phyloP scores from a whole-genome alignment of 2,329 filamentous ascomycete genomes.

The Cercospora janseana region DNA sequence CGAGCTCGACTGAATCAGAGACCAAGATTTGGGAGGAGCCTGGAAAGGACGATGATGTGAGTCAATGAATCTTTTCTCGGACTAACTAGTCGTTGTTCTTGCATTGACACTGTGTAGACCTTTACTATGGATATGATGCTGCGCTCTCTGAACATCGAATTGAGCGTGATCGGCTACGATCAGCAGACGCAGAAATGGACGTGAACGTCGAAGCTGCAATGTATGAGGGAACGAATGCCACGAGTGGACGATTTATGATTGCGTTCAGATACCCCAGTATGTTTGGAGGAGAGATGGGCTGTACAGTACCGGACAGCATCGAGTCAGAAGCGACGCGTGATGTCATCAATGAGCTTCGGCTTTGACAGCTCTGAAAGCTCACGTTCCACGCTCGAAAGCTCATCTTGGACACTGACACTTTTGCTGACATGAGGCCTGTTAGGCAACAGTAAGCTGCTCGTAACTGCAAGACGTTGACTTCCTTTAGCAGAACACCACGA shows the following conservation, averaged over 20 bases:
- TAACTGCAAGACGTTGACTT: no score
- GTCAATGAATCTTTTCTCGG: conserved; percentile 19
- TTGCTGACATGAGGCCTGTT: no score
- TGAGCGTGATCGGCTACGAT: conserved; percentile 63
- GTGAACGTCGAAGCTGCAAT: not conserved
- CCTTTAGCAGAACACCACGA: not conserved
- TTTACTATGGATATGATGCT: conserved; percentile 72
- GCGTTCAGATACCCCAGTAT: conserved; percentile 16
- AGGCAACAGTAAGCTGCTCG: no score
- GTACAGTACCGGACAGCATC: not conserved
- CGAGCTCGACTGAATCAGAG: conserved; percentile 42
- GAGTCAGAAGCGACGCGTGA: conserved; percentile 5
- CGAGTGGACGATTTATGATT: conserved; percentile 7
- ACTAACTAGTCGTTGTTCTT: not conserved
- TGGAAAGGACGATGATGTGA: conserved; percentile 44
- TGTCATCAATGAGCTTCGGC: not conserved
- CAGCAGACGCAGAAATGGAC: conserved; percentile 57
- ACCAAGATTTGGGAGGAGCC: conserved; percentile 37
- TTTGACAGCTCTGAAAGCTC: no score
- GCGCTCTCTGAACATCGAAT: conserved; percentile 61
- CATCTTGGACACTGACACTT: no score
- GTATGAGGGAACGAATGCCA: not conserved
- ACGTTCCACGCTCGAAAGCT: no score
- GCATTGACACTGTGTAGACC: conserved; percentile 43
- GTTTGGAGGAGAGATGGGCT: not conserved